phyloP scores from a whole-genome alignment of 352 stramenopile genomes.

The Phytophthora pluvialis region DNA sequence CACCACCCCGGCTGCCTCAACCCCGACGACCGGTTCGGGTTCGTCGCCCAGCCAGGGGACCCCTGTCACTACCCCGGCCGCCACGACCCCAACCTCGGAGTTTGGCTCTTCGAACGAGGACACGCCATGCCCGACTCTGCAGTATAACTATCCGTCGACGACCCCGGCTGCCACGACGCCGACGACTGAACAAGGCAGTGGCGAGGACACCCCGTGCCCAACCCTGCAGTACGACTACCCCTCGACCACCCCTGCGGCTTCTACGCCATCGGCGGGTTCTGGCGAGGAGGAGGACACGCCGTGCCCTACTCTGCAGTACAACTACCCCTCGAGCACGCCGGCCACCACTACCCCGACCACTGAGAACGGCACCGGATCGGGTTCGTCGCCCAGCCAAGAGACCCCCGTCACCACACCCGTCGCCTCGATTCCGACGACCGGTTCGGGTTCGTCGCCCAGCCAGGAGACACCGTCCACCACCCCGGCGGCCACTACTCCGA shows the following conservation, averaged over 20 bases:
- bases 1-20: conserved; percentile 6
- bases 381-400: conserved; percentile 11
- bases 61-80: conserved; percentile 8
- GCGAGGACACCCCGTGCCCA: conserved; percentile 12
- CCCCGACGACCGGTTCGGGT: conserved; percentile 16
- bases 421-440: not conserved
- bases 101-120: conserved; percentile 22
- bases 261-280: too few relatives aligned
- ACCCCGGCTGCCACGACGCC: conserved; percentile 6
- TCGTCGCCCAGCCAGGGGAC: conserved; percentile 10
- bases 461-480: conserved; percentile 1
- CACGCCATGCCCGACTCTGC: conserved; percentile 28
- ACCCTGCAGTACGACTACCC: conserved; percentile 44
- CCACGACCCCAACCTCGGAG: conserved; percentile 19
- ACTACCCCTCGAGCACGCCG: conserved; percentile 21
- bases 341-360: conserved; percentile 8
- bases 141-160: conserved; percentile 38
- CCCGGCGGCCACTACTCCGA: not conserved
- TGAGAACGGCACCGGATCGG: conserved; percentile 1
- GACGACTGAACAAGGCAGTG: conserved; percentile 4
- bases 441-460: conserved; percentile 2
- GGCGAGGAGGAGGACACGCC: conserved; percentile 24
- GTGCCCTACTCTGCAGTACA: conserved; percentile 35
- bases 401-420: conserved; percentile 1
- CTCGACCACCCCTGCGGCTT: not conserved